Conservation (phyloP, 352 stramenopile species). For the Ophiocytium majus region DNA sequence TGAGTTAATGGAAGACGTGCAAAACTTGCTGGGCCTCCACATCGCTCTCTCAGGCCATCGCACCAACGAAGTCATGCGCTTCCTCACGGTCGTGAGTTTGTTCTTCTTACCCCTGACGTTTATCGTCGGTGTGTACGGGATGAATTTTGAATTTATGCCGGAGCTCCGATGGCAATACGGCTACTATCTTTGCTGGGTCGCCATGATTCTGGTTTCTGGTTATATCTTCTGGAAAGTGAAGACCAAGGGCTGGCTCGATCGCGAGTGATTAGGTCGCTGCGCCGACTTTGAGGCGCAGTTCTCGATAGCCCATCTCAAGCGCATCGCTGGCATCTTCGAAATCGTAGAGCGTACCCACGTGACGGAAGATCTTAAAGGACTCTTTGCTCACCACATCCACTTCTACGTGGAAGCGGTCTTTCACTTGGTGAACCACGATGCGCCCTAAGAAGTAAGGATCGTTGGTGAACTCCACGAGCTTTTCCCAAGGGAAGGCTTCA, state of each 20-base stretch:
- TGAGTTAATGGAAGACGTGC: conserved; percentile 15
- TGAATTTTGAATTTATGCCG: conserved; percentile 2
- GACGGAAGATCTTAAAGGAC: conserved; percentile 3
- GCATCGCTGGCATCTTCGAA: conserved; percentile 16
- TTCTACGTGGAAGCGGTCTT: conserved; percentile 10
- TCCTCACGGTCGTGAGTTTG: neutral
- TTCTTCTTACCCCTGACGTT: conserved; percentile 18
- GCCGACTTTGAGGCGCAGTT: neutral
- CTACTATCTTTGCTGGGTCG: conserved; percentile 4
- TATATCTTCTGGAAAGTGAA: conserved; percentile 7
- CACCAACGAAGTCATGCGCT: conserved; percentile 16
- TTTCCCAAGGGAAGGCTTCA: neutral
- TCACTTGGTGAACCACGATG: conserved; percentile 10
- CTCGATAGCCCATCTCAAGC: conserved; percentile 3
- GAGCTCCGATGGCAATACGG: neutral
- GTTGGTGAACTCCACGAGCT: conserved; percentile 1
- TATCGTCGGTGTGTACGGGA: conserved; percentile 10
- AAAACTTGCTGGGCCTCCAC: conserved; percentile 15
- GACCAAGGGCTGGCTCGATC: conserved; percentile 7
- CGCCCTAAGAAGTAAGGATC: conserved; percentile 7
- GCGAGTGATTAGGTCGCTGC: neutral
- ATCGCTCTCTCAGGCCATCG: conserved; percentile 12
- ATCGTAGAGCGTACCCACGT: conserved; percentile 6
- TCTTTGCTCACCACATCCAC: conserved; percentile 14
- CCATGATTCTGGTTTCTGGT: neutral